Percentiles rank a stretch among this genome's conserved stretches.
phyloP scores from a whole-genome alignment of 768 basidiomycete genomes.

The Termitomyces sp. region DNA sequence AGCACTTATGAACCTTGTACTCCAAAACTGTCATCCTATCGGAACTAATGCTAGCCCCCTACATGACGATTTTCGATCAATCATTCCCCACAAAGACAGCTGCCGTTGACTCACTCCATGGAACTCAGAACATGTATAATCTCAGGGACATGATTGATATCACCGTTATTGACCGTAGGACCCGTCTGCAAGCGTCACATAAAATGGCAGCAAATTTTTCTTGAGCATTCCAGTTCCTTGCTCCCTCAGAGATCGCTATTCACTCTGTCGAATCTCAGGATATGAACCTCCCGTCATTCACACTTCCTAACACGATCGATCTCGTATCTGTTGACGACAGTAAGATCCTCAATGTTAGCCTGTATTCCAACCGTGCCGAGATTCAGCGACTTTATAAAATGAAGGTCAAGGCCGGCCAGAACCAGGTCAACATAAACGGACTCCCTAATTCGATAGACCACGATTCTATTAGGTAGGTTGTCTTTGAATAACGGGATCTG shows the following conservation, averaged over 20 bases:
- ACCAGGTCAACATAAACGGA: constrained; percentile 25
- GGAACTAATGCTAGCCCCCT: too few relatives aligned
- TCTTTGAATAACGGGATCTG: not conserved
- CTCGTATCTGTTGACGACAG: constrained; percentile 21
- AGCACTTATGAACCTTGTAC: too few relatives aligned
- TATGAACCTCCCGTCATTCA: not conserved
- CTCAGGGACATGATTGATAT: too few relatives aligned
- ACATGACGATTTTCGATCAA: too few relatives aligned
- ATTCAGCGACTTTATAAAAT: constrained; percentile 28
- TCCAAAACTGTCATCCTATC: too few relatives aligned
- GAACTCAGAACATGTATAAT: too few relatives aligned
- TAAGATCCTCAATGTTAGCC: constrained; percentile 27
- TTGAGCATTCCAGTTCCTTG: too few relatives aligned
- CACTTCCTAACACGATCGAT: constrained; percentile 15
- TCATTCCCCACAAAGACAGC: too few relatives aligned
- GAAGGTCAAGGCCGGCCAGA: constrained; percentile 24
- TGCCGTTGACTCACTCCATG: too few relatives aligned
- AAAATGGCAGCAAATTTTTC: too few relatives aligned
- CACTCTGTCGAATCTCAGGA: not conserved
- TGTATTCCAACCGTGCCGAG: constrained; percentile 31
- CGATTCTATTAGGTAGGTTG: constrained; percentile 24
- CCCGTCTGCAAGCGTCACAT: too few relatives aligned
- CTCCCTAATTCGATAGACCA: constrained; percentile 23
- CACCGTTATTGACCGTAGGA: too few relatives aligned
- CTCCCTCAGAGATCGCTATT: not conserved